Evolutionary conservation across 345 rosid species (phyloP).

Genomic region (Viola odorata): DNA sequence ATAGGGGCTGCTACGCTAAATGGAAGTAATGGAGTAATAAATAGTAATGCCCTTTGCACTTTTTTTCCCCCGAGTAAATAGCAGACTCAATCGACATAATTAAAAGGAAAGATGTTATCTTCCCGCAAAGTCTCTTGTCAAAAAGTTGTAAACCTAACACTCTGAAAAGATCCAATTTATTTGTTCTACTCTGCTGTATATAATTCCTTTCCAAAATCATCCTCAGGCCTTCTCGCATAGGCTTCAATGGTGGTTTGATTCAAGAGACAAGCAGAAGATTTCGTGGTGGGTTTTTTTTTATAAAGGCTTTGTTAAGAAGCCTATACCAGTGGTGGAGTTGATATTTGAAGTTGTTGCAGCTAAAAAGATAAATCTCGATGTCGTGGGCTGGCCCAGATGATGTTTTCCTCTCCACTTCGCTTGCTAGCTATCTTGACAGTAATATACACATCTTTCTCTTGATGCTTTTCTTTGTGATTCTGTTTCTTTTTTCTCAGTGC

Average conservation of each 20-base stretch:
- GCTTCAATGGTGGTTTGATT: no score
- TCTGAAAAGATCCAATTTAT: not conserved
- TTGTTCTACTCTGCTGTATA: no score
- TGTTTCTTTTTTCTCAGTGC: not conserved
- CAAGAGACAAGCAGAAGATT: no score
- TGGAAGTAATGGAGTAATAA: no score
- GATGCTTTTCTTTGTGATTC: not conserved
- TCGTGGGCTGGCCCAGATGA: constrained; percentile 31
- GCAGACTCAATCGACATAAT: no score
- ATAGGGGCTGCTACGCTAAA: no score
- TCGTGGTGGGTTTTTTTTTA: no score
- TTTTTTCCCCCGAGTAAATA: no score
- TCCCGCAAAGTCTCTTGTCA: not conserved
- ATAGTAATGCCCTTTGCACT: no score
- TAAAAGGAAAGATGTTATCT: not conserved
- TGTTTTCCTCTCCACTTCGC: constrained; percentile 24
- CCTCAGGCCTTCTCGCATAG: no score
- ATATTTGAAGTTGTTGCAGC: constrained; percentile 24
- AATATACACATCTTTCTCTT: not conserved
- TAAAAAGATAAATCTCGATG: constrained; percentile 29
- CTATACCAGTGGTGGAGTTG: constrained; percentile 37
- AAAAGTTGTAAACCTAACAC: not conserved
- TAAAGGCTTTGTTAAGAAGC: constrained; percentile 15
- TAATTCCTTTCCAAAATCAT: no score
- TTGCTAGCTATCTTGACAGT: constrained; percentile 30